A percentile compares a stretch with the other conserved stretches of the same genome.
phyloP scores from a whole-genome alignment of 2,329 filamentous ascomycete species.

The Pseudogymnoascus sp. region DNA sequence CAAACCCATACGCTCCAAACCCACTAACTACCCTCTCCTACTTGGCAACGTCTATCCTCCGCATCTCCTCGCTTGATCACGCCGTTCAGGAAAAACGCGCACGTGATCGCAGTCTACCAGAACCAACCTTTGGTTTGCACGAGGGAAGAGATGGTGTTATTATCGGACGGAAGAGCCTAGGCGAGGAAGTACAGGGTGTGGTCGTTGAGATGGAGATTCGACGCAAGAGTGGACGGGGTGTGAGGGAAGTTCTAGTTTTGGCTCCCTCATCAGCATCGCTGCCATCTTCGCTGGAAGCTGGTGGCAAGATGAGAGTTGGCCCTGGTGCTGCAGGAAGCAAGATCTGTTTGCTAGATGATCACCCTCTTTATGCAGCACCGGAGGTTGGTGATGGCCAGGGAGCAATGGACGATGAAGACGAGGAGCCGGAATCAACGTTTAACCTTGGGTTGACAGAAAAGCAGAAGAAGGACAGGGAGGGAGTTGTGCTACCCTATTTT shows the following conservation, averaged over 20 bases:
- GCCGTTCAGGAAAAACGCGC: conserved; percentile 68
- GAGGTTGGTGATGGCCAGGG: conserved; percentile 20
- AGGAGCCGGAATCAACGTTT: conserved; percentile 67
- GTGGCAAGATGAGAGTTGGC: conserved; percentile 3
- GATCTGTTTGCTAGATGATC: conserved; percentile 64
- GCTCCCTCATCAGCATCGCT: conserved; percentile 24
- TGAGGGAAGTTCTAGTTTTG: conserved; percentile 59
- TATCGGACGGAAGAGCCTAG: conserved; percentile 37
- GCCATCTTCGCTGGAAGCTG: neutral
- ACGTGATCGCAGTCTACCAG: conserved; percentile 62
- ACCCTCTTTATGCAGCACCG: conserved; percentile 56
- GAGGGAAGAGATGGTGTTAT: conserved; percentile 74
- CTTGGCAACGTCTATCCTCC: conserved; percentile 80
- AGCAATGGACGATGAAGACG: conserved; percentile 32
- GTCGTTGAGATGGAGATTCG: conserved; percentile 83
- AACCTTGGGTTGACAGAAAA: conserved; percentile 81
- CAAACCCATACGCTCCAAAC: conserved; percentile 53
- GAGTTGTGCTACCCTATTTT: conserved; percentile 89
- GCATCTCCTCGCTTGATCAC: conserved; percentile 64
- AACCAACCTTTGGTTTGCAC: conserved; percentile 69
- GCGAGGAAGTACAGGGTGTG: conserved; percentile 39
- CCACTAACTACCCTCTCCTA: conserved; percentile 68
- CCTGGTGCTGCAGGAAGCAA: conserved; percentile 39
- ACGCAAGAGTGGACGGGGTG: conserved; percentile 69
- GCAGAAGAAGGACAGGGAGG: conserved; percentile 77